Base-by-base conservation (phyloP, 2,329 filamentous ascomycete species). In the Remersonia thermophila region DNA sequence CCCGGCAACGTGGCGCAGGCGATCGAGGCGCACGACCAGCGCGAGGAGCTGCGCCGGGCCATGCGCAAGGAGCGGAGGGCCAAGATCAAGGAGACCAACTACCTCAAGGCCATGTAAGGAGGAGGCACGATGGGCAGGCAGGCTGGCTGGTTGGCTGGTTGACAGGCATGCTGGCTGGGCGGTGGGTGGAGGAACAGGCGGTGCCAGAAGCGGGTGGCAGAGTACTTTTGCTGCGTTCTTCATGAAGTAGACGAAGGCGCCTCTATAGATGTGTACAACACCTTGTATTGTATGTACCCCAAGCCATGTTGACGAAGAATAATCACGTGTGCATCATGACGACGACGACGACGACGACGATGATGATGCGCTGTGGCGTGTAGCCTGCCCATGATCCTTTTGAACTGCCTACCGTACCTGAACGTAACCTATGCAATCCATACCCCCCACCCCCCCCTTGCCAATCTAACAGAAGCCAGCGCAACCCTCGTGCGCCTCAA, bases 11-110 rank as follows among this genome's bases (percentile, higher is more conserved):
- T 63, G 15, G 55, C 56, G 37, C 61, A 67, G 33, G 67, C 70
- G 33, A 40, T 75, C 25, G 53, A 55, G 34, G 69, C 71, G 25
- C 59, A 55, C 8, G 50, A 56, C 20, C 63, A 71, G 53, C 66
- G 81, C 53, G 66, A 69, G 43, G 73, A 77, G 49, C 62, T 87
- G 51, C 80, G 68, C 46, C 72, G 67, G 60, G 77, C 76, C 25
- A 77, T 86, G 80, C 72, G 83, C 52, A 71, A 71, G 56, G 80
- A 85, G 64, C 68, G 83, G 55, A 74, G 79, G 60, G 73, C 71
- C 41, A 73, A 69, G 60, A 91, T 91, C 54, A 89, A 87, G 73
- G 83, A 91, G 67, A 62, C 61, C 55, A 91, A 91, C 63, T 91
- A 86, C 69, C 71, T 91, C 60, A 83, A 80, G 71, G 73, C 76